These are phyloP conservation scores for Saitozyma sp. DNA, from an alignment of 768 basidiomycete species.

Conservation along the genomic window DNA sequence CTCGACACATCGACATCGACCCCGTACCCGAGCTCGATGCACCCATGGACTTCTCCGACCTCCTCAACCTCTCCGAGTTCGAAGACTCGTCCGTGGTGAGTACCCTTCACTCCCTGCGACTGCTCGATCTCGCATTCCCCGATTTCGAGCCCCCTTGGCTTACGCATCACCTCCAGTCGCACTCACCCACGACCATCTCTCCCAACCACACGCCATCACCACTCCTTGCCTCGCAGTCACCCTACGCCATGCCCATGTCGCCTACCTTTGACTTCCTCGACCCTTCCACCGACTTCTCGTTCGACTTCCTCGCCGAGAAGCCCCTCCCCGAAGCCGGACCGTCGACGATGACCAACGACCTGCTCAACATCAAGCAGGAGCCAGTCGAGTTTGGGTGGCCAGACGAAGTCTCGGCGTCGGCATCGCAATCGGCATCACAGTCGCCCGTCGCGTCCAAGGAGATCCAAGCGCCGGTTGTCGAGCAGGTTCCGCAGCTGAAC, in stretches of 20 bases:
- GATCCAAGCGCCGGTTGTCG: slow-evolving; percentile 6
- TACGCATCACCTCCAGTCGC: slow-evolving; percentile 18
- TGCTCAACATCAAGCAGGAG: slow-evolving; percentile 32
- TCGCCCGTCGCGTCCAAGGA: slow-evolving; percentile 5
- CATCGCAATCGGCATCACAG: slow-evolving; percentile 6
- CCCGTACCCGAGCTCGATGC: slow-evolving; percentile 11
- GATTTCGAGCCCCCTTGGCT: slow-evolving; percentile 5
- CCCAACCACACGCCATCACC: slow-evolving; percentile 44
- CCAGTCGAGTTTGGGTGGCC: slow-evolving; percentile 33
- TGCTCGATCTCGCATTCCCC: neutral
- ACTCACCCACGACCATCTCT: slow-evolving; percentile 39
- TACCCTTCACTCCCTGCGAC: slow-evolving; percentile 8
- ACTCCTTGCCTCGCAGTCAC: slow-evolving; percentile 13
- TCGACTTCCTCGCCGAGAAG: slow-evolving; percentile 6
- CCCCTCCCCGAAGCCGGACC: neutral
- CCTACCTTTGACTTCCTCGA: slow-evolving; percentile 18
- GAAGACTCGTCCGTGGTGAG: slow-evolving; percentile 27
- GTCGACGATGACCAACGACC: neutral
- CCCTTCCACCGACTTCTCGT: slow-evolving; percentile 9
- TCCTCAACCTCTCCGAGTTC: slow-evolving; percentile 41
- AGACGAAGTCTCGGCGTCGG: slow-evolving; percentile 5
- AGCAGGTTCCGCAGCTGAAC: neutral
- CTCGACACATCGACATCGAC: slow-evolving; percentile 11
- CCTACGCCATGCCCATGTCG: slow-evolving; percentile 5
- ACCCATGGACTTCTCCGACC: slow-evolving; percentile 21